Evolutionary conservation across 257 asterid genomes (phyloP).

Genomic region (Primulina eburnea): DNA sequence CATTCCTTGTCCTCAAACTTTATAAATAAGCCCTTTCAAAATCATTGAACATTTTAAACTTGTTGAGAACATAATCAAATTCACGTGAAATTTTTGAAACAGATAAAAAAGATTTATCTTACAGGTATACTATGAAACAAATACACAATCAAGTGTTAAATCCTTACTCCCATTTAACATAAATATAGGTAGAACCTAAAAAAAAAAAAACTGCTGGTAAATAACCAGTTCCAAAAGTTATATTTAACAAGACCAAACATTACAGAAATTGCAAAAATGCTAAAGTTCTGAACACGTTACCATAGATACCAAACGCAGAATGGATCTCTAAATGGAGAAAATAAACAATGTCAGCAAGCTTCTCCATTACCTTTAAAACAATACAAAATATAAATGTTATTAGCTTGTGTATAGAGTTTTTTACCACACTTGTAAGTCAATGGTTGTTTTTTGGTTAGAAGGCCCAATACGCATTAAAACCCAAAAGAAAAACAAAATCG

Average conservation of each 20-base stretch:
- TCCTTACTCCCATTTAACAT: not conserved
- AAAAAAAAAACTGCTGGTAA: not conserved
- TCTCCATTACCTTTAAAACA: constrained; percentile 77
- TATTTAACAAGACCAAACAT: no score
- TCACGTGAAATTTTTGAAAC: not conserved
- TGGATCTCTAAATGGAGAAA: constrained; percentile 75
- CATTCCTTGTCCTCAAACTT: not conserved
- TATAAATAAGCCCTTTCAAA: not conserved
- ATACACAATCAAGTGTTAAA: not conserved
- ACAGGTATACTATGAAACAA: not conserved
- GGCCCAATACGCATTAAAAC: not conserved
- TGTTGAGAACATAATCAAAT: not conserved
- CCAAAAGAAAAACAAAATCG: constrained; percentile 11
- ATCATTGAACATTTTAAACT: not conserved
- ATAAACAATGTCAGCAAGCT: constrained; percentile 87
- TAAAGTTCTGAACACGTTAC: constrained; percentile 40
- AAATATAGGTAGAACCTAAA: no score
- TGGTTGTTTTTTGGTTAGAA: not conserved
- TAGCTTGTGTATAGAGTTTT: not conserved
- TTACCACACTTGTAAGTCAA: not conserved
- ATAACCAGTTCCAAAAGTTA: no score
- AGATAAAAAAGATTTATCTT: not conserved
- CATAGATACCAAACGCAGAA: constrained; percentile 61
- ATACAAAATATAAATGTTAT: constrained; percentile 20
- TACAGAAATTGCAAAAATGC: not conserved